Base-by-base conservation (phyloP, 2,329 filamentous ascomycete species). In the Chalaropsis ovoidea region DNA sequence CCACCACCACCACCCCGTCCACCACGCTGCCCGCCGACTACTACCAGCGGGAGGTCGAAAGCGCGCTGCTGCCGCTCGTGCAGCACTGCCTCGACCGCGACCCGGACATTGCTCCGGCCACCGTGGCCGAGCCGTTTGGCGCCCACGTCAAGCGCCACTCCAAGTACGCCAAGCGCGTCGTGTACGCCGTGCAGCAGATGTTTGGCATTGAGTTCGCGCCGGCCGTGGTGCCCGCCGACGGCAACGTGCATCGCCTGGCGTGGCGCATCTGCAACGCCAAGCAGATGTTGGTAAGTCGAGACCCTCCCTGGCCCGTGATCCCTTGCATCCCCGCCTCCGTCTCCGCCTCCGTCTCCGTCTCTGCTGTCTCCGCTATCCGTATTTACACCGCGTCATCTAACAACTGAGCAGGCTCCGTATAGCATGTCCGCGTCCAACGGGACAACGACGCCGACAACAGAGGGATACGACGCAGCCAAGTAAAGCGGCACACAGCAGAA, bases 221-320 rank as follows among this genome's bases (percentile, higher is more conserved):
- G 0, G 90, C 90, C 56, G 93, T 97, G 0, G 94, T 99, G 41
- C 85, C 89, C 63, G 91, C 92, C 0, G 94, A 99, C 76, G 90
- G 94, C 5, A 95, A 87, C 70, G 89, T 97, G 67, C 85, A 82
- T 72, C 96, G 95, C 73, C 78, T 99, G 69, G 91, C 92, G 5
- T 96, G 93, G 92, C 83, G 94, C 72, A 89, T 99, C 69, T 94
- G 88, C 74, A 95, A 95, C 74, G 94, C 94, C 43, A 96, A 96
- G 79, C 90, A 92, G 76, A 94, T 96, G 69, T 76, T 97, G 77
- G 90, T 95, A 79, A 78, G 54, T 58, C 2, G 10, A 39, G 15
- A n/a, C 19, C 24, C 24, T 19, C 15, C 31, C 27, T n/a, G 15
- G 3, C 2, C 42, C 11, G 4, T 4, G 6, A n/a, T 15, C 17